phyloP scores from a whole-genome alignment of 352 stramenopile species.

The Pythium pyrilobum region DNA sequence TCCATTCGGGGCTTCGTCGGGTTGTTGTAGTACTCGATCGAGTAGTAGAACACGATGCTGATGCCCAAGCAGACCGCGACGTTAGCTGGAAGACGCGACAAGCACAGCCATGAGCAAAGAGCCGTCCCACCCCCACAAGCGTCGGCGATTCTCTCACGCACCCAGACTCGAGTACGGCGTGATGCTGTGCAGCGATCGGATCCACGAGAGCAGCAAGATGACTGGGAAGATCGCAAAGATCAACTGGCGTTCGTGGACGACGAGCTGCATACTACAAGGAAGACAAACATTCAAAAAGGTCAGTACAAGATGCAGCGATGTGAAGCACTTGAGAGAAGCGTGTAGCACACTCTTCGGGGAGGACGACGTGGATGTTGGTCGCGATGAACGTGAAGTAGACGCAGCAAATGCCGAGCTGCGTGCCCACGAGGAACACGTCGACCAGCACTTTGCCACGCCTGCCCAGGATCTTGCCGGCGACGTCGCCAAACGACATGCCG shows the following conservation, averaged over 20 bases:
- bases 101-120: too few species aligned
- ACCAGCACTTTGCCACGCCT: slow-evolving; percentile 59
- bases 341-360: slow-evolving; percentile 46
- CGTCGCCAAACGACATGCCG: slow-evolving; percentile 67
- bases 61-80: slow-evolving; percentile 57
- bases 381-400: slow-evolving; percentile 85
- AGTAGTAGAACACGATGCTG: slow-evolving; percentile 82
- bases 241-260: slow-evolving; percentile 66
- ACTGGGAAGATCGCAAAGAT: slow-evolving; percentile 73
- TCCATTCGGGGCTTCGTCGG: slow-evolving; percentile 21
- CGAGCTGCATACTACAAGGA: slow-evolving; percentile 35
- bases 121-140: too few species aligned
- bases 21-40: slow-evolving; percentile 48
- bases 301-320: neutral
- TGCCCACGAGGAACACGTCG: slow-evolving; percentile 75
- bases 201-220: slow-evolving; percentile 68
- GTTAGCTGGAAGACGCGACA: slow-evolving; percentile 50
- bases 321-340: too few species aligned
- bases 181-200: slow-evolving; percentile 66
- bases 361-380: slow-evolving; percentile 73
- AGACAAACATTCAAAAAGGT: neutral
- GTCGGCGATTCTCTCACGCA: too few species aligned
- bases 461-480: slow-evolving; percentile 56
- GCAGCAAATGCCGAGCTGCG: slow-evolving; percentile 76
- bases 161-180: slow-evolving; percentile 69